Percentiles rank a stretch among this genome's conserved stretches.
Evolutionary conservation across 257 asterid genomes (phyloP).

Genomic region (Fraxinus americana): DNA sequence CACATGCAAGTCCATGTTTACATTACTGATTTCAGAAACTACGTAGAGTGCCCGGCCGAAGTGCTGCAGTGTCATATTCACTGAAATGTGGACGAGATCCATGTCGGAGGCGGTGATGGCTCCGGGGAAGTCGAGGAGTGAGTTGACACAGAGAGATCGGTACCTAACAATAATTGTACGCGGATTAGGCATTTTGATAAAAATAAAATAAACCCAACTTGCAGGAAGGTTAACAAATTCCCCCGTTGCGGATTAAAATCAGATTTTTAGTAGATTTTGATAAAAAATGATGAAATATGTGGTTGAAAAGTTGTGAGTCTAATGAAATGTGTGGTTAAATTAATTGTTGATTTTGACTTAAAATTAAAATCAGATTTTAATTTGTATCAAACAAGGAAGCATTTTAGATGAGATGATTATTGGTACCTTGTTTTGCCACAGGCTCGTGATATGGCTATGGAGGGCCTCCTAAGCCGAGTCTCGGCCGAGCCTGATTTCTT

Average conservation of each 20-base stretch:
- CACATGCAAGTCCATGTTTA: slow-evolving; percentile 60
- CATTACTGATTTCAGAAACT: slow-evolving; percentile 59
- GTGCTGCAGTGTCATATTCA: slow-evolving; percentile 74
- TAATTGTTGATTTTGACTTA: no score
- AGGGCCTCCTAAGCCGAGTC: slow-evolving; percentile 47
- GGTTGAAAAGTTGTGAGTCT: no score
- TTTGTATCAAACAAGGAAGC: no score
- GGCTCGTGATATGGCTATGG: slow-evolving; percentile 64
- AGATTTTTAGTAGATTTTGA: no score
- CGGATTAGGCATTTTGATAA: no score
- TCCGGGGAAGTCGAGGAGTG: slow-evolving; percentile 78
- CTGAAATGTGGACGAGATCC: slow-evolving; percentile 89
- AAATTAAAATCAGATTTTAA: no score
- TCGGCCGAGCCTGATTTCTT: slow-evolving; percentile 30
- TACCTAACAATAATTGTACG: slow-evolving; percentile 2
- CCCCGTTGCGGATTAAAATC: no score
- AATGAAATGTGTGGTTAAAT: no score
- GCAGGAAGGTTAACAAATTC: no score
- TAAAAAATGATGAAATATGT: no score
- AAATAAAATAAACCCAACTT: no score
- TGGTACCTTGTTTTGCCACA: slow-evolving; percentile 58
- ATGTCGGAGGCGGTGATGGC: slow-evolving; percentile 67
- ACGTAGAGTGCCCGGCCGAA: slow-evolving; percentile 61
- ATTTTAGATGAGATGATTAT: not conserved
- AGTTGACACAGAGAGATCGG: slow-evolving; percentile 66